Conservation (phyloP, 768 basidiomycete species). For the Suillus plorans region DNA sequence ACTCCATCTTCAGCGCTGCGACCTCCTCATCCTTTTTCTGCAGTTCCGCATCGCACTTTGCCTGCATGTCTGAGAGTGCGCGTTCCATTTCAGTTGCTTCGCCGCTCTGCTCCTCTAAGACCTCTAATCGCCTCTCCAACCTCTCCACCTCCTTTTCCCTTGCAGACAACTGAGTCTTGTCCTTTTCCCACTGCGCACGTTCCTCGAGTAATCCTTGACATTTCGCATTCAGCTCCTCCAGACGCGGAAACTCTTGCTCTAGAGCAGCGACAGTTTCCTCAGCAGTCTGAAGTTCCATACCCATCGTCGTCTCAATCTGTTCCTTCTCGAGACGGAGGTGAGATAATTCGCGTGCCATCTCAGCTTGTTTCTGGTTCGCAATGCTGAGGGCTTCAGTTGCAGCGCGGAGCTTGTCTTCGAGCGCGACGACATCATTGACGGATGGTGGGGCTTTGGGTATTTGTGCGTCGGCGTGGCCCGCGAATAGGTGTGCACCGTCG, state of each 20-base stretch:
- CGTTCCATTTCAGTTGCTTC: slow-evolving; percentile 42
- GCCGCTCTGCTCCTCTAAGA: slow-evolving; percentile 42
- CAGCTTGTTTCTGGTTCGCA: slow-evolving; percentile 60
- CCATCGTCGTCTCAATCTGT: slow-evolving; percentile 62
- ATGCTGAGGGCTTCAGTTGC: slow-evolving; percentile 57
- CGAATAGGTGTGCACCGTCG: slow-evolving; percentile 83
- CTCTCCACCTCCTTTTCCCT: slow-evolving; percentile 35
- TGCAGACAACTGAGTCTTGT: slow-evolving; percentile 39
- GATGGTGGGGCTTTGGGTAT: slow-evolving; percentile 47
- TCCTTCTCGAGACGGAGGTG: slow-evolving; percentile 66
- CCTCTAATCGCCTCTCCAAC: slow-evolving; percentile 43
- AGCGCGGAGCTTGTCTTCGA: slow-evolving; percentile 67
- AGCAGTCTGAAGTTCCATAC: slow-evolving; percentile 63
- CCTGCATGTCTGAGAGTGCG: slow-evolving; percentile 35
- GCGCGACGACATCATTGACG: slow-evolving; percentile 43
- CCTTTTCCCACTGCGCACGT: slow-evolving; percentile 50
- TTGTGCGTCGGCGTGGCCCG: slow-evolving; percentile 72
- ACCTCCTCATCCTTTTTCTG: slow-evolving; percentile 43
- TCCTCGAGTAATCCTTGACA: slow-evolving; percentile 49
- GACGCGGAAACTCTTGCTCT: slow-evolving; percentile 51
- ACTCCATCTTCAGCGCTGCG: slow-evolving; percentile 35
- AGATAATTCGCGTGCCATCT: slow-evolving; percentile 61
- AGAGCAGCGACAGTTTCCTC: slow-evolving; percentile 63
- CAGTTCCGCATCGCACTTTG: slow-evolving; percentile 35
- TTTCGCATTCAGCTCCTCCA: slow-evolving; percentile 49